Conservation (phyloP, 2,329 filamentous ascomycete species). For the Claviceps pusilla region DNA sequence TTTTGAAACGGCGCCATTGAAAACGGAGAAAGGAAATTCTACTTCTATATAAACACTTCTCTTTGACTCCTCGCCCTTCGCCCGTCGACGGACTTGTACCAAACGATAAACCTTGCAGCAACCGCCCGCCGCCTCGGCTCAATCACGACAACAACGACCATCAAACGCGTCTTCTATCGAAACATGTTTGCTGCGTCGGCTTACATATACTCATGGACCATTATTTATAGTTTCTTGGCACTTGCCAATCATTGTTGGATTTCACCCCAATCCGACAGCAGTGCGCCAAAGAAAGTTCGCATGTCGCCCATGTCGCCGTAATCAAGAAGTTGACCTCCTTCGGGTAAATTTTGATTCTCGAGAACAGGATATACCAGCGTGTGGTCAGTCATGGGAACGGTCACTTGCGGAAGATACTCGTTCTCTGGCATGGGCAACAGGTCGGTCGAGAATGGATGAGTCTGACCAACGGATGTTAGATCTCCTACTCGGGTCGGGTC, state of each 20-base stretch:
- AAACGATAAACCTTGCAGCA: no score
- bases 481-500: background rate
- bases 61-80: no score
- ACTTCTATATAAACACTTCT: no score
- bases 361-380: background rate
- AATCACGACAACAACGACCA: background rate
- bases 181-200: background rate
- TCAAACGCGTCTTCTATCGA: background rate
- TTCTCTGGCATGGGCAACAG: background rate
- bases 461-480: background rate
- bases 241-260: background rate
- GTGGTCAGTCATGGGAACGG: background rate
- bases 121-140: no score
- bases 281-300: background rate
- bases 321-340: background rate
- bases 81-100: no score
- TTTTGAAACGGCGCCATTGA: no score
- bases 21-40: no score
- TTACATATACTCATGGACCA: no score
- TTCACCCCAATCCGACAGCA: constrained; percentile 1
- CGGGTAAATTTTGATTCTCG: background rate
- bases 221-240: background rate
- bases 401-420: background rate
- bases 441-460: background rate
- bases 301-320: constrained; percentile 2